These are phyloP conservation scores for Chaetoscypha palmicola DNA, from an alignment of 2,329 filamentous ascomycete species.

Conservation along the genomic window DNA sequence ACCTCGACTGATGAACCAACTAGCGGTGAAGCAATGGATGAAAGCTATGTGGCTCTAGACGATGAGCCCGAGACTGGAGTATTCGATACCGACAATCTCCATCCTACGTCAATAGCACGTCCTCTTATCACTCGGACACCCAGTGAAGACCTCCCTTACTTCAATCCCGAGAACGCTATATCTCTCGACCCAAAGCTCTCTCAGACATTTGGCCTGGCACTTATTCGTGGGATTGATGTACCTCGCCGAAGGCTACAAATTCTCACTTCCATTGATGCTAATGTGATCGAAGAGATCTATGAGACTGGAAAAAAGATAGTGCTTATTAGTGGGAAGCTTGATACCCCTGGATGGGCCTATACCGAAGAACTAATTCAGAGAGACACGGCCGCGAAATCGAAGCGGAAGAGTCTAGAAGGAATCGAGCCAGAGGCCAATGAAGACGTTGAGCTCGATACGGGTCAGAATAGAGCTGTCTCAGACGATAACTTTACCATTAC, in stretches of 20 bases:
- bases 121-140: slow-evolving; percentile 34
- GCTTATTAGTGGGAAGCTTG: slow-evolving; percentile 61
- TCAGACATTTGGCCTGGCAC: slow-evolving; percentile 53
- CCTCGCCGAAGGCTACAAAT: slow-evolving; percentile 50
- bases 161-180: slow-evolving; percentile 46
- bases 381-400: slow-evolving; percentile 12
- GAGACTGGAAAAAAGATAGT: slow-evolving; percentile 45
- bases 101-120: slow-evolving; percentile 5
- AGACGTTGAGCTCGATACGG: slow-evolving; percentile 6
- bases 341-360: slow-evolving; percentile 63
- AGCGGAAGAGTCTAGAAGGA: slow-evolving; percentile 25
- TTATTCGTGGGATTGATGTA: slow-evolving; percentile 64
- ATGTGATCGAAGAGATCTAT: slow-evolving; percentile 36
- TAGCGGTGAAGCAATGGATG: not conserved
- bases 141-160: slow-evolving; percentile 53
- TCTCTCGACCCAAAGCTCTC: slow-evolving; percentile 55
- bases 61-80: slow-evolving; percentile 11
- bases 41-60: not conserved
- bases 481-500: slow-evolving; percentile 32
- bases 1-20: not conserved
- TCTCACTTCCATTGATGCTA: slow-evolving; percentile 49
- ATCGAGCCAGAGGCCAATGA: slow-evolving; percentile 3
- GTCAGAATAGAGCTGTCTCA: slow-evolving; percentile 13
- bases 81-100: slow-evolving; percentile 7
- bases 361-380: slow-evolving; percentile 51